Evolutionary conservation across 306 rosid genomes (phyloP).

Genomic region (Astragalus glycyphyllos): DNA sequence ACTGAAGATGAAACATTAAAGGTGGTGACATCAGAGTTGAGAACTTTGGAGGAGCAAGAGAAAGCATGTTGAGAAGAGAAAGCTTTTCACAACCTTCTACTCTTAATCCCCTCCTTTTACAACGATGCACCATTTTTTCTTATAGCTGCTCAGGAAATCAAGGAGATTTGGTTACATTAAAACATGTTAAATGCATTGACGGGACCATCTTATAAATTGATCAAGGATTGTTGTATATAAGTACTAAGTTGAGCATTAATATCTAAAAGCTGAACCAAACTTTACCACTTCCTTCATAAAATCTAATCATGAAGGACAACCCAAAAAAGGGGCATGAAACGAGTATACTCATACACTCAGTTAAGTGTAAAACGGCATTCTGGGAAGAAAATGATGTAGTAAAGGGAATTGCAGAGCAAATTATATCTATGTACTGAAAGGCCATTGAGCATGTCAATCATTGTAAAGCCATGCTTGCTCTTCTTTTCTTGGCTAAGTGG

Average conservation of each 20-base stretch:
- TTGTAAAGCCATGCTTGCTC: slow-evolving; percentile 3
- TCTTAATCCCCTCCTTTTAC: too few relatives aligned
- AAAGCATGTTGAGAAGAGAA: slow-evolving; percentile 8
- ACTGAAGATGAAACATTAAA: slow-evolving; percentile 10
- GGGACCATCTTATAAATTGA: too few relatives aligned
- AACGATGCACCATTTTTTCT: too few relatives aligned
- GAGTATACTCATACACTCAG: too few relatives aligned
- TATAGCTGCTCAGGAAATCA: too few relatives aligned
- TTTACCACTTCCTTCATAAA: background rate
- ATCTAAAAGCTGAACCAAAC: background rate
- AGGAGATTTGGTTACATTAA: too few relatives aligned
- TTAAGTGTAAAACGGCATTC: background rate
- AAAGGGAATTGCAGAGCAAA: slow-evolving; percentile 12
- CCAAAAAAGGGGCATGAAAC: too few relatives aligned
- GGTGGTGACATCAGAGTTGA: slow-evolving; percentile 1
- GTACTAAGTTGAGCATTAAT: slow-evolving; percentile 1
- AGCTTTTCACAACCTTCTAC: slow-evolving; percentile 24
- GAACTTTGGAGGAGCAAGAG: slow-evolving; percentile 24
- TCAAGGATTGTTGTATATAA: too few relatives aligned
- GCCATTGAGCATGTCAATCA: background rate
- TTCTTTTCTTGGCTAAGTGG: background rate
- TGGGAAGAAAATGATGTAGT: background rate
- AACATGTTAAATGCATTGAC: too few relatives aligned
- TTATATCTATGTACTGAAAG: background rate
- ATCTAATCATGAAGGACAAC: too few relatives aligned